These are phyloP conservation scores for Sporothrix euskadiensis DNA, from an alignment of 2,329 filamentous ascomycete species.

Conservation along the genomic window DNA sequence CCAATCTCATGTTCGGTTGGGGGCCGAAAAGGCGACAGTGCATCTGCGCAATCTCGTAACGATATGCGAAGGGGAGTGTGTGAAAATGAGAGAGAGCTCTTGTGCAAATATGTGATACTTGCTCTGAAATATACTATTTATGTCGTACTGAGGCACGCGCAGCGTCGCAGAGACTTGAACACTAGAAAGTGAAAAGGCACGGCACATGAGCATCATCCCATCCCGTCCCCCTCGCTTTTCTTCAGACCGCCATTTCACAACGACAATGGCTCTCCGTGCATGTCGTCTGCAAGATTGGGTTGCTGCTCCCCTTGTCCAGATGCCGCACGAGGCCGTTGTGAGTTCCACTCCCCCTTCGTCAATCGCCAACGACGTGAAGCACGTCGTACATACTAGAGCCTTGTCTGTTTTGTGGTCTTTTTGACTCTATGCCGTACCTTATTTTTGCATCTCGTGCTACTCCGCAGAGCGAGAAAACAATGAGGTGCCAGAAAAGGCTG, in stretches of 20 bases:
- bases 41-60: slow-evolving; percentile 6
- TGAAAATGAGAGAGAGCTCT: neutral
- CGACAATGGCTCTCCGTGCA: neutral
- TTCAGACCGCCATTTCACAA: slow-evolving; percentile 3
- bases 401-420: neutral
- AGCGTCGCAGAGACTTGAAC: neutral
- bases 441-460: slow-evolving; percentile 12
- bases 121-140: neutral
- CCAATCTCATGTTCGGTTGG: neutral
- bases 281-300: neutral
- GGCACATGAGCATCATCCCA: neutral
- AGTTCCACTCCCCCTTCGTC: slow-evolving; percentile 4
- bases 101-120: neutral
- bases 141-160: neutral
- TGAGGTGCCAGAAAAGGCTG: neutral
- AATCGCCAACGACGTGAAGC: neutral
- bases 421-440: neutral
- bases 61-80: neutral
- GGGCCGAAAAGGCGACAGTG: neutral
- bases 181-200: neutral
- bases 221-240: neutral
- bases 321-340: neutral
- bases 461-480: neutral
- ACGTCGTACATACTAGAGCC: no score
- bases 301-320: neutral